These are phyloP conservation scores for Leccinellum rugosiceps DNA, from an alignment of 768 basidiomycete genomes.

Conservation along the genomic window DNA sequence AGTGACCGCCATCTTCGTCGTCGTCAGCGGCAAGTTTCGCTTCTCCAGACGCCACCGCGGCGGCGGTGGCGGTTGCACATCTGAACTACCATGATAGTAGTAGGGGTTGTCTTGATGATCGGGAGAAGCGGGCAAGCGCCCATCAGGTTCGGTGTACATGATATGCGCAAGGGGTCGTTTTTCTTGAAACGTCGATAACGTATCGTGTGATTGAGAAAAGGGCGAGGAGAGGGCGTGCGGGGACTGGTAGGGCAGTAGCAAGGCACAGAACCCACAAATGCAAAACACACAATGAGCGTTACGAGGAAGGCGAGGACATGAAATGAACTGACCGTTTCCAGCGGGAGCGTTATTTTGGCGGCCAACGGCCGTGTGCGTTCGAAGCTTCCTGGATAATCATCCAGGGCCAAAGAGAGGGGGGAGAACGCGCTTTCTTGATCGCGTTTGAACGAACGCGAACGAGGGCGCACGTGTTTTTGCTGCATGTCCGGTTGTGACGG, in stretches of 20 bases:
- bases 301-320: background rate
- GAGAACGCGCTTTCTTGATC: background rate
- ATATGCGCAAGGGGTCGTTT: slow-evolving; percentile 10
- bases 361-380: slow-evolving; percentile 13
- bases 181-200: slow-evolving; percentile 6
- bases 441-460: slow-evolving; percentile 16
- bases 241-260: slow-evolving; percentile 2
- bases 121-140: background rate
- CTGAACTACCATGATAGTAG: background rate
- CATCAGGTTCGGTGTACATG: slow-evolving; percentile 18
- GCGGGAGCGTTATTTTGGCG: slow-evolving; percentile 18
- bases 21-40: slow-evolving; percentile 7
- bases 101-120: background rate
- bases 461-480: background rate
- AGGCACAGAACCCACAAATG: background rate
- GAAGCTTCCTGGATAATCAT: slow-evolving; percentile 6
- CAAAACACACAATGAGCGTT: background rate
- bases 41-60: slow-evolving; percentile 8
- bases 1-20: background rate
- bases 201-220: slow-evolving; percentile 10
- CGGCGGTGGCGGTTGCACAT: background rate
- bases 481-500: background rate
- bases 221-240: slow-evolving; percentile 3
- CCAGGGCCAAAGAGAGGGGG: background rate
- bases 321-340: slow-evolving; percentile 8